Evolutionary conservation across 2,329 filamentous ascomycete genomes (phyloP).

Genomic region (Paracamarosporium sp.): DNA sequence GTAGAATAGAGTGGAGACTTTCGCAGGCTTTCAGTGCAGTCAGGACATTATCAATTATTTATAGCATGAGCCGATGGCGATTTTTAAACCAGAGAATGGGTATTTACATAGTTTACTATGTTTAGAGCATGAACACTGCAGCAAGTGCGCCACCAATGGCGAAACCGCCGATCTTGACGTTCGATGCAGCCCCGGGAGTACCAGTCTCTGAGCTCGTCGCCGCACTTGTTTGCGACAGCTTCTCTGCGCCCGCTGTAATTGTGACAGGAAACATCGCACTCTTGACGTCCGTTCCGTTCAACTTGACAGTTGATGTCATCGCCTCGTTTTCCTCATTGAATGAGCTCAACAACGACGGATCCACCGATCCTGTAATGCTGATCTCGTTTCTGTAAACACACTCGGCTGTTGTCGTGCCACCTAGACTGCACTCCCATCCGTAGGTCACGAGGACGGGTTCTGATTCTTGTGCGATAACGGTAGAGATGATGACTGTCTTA

Average conservation of each 20-base stretch:
- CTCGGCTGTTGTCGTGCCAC: not conserved
- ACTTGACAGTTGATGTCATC: not conserved
- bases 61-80: not conserved
- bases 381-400: not conserved
- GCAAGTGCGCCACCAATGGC: not conserved
- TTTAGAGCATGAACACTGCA: slow-evolving; percentile 2
- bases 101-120: not conserved
- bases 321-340: not conserved
- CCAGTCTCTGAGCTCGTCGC: not conserved
- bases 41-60: not conserved
- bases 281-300: not conserved
- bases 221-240: not conserved
- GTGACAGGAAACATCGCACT: not conserved
- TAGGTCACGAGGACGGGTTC: not conserved
- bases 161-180: not conserved
- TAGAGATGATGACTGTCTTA: not conserved
- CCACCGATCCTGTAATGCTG: not conserved
- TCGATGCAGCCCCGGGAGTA: not conserved
- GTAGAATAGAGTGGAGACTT: no score
- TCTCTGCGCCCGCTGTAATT: slow-evolving; percentile 4
- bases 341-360: not conserved
- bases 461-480: not conserved
- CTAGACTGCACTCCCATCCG: slow-evolving; percentile 3
- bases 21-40: not conserved
- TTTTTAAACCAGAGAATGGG: not conserved